Percentiles rank a stretch among this genome's conserved stretches.
Evolutionary conservation across 768 basidiomycete species (phyloP).

Genomic region (Tylopilus rubrobrunneus): DNA sequence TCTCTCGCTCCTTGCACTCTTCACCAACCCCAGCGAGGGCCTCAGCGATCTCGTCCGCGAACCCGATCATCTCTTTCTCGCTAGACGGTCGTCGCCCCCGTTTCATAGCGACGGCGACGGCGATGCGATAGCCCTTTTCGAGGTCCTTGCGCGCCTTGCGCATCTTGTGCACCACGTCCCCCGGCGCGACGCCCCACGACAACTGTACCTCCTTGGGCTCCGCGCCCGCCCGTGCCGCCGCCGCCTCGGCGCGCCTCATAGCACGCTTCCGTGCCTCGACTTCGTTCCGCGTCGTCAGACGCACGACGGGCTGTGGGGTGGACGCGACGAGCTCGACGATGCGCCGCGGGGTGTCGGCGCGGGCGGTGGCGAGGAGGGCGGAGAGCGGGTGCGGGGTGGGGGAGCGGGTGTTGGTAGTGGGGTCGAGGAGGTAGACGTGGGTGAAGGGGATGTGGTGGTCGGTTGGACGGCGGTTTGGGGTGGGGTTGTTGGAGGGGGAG

Average conservation of each 20-base stretch:
- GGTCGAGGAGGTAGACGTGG: conserved; percentile 46
- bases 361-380: conserved; percentile 42
- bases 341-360: conserved; percentile 19
- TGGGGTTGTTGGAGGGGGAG: background rate
- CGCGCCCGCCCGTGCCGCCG: conserved; percentile 26
- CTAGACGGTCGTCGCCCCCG: conserved; percentile 36
- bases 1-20: conserved; percentile 48
- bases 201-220: conserved; percentile 67
- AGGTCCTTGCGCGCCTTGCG: conserved; percentile 54
- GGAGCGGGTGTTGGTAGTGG: conserved; percentile 39
- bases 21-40: conserved; percentile 46
- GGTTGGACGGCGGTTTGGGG: conserved; percentile 9
- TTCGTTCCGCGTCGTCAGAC: conserved; percentile 46
- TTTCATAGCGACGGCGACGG: conserved; percentile 54
- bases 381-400: conserved; percentile 32
- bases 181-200: conserved; percentile 58
- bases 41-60: conserved; percentile 40
- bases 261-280: conserved; percentile 37
- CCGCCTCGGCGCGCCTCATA: conserved; percentile 32
- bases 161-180: conserved; percentile 66
- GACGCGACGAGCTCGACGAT: conserved; percentile 54
- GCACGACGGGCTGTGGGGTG: conserved; percentile 56
- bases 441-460: conserved; percentile 42
- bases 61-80: conserved; percentile 38
- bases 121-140: conserved; percentile 55